Base-by-base conservation (phyloP, 2,329 filamentous ascomycete species). In the Penicillium palitans region DNA sequence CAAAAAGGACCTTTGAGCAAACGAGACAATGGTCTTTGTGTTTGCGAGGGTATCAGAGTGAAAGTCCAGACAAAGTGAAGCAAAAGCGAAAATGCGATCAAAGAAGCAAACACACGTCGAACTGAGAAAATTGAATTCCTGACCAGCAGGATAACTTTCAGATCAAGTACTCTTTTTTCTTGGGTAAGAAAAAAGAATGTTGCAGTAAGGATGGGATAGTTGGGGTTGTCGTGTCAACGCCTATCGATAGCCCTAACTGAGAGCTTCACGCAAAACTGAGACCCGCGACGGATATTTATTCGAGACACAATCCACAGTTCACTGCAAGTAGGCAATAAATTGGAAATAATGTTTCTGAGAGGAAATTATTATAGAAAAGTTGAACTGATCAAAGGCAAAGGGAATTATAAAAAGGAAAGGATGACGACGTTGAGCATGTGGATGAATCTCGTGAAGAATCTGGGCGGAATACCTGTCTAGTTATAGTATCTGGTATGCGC, bases 161-260 rank as follows among this genome's bases (percentile, higher is more conserved):
- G 66, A 66, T 57, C 44, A 60, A 66, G 47, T 51, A 56, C 57
- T 63, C 62, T 33, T 31, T 33, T 31, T 35, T 13, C 15, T 35
- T 35, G 3, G 3, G 15, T 15, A 35, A 12, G 10, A 58, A 58
- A 61, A 61, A 69, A 63, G 68, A 73, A 72, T 71, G 69, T 62
- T 62, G 65, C 64, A 56, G 64, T 61, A 67, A 71, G 68, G 68
- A 72, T 72, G 70, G 67, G 68, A 72, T 72, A 67, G 67, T 64
- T 62, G 63, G 66, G 68, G 71, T 73, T 73, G 71, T 73, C 71
- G 69, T 70, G 71, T 73, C 70, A 72, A 73, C 70, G 63, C 65
- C 57, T 68, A 68, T 68, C 68, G 66, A 67, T 68, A 68, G 65
- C 66, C 66, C 66, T 68, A 67, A 68, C 64, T 63, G 64, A 59